Evolutionary conservation across 352 stramenopile species (phyloP).

Genomic region (Phytophthora podocarpi): DNA sequence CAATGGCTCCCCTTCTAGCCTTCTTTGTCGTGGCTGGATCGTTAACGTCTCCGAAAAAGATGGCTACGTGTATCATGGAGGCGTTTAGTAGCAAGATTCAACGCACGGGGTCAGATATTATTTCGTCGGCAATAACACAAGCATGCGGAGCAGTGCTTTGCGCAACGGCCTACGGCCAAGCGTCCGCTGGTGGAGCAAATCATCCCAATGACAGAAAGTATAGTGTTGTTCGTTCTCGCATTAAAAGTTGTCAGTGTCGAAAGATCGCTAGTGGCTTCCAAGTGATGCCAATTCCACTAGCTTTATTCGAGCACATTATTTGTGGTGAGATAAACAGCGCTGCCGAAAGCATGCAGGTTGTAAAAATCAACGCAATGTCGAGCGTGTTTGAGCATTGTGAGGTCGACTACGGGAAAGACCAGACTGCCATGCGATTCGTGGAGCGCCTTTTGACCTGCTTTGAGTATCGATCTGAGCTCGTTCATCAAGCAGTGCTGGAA

Average conservation of each 20-base stretch:
- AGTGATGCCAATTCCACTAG: conserved; percentile 32
- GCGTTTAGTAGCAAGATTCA: conserved; percentile 39
- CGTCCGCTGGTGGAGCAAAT: conserved; percentile 8
- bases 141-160: conserved; percentile 48
- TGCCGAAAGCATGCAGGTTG: conserved; percentile 20
- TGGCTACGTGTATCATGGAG: conserved; percentile 49
- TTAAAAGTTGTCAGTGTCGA: conserved; percentile 34
- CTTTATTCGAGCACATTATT: conserved; percentile 39
- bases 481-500: conserved; percentile 30
- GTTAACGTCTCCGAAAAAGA: conserved; percentile 42
- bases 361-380: conserved; percentile 34
- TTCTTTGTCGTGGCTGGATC: conserved; percentile 44
- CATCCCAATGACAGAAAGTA: conserved; percentile 2
- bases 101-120: conserved; percentile 28
- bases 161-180: conserved; percentile 30
- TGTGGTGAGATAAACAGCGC: conserved; percentile 6
- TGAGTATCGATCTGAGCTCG: conserved; percentile 16
- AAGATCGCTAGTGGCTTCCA: conserved; percentile 10
- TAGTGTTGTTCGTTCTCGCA: background rate
- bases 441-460: conserved; percentile 36
- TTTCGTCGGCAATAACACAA: conserved; percentile 36
- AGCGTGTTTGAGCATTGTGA: conserved; percentile 53
- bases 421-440: conserved; percentile 37
- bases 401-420: conserved; percentile 30
- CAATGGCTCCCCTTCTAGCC: conserved; percentile 46